These are phyloP conservation scores for Colletotrichum echinochloae DNA, from an alignment of 2,329 filamentous ascomycete genomes.

Conservation along the genomic window DNA sequence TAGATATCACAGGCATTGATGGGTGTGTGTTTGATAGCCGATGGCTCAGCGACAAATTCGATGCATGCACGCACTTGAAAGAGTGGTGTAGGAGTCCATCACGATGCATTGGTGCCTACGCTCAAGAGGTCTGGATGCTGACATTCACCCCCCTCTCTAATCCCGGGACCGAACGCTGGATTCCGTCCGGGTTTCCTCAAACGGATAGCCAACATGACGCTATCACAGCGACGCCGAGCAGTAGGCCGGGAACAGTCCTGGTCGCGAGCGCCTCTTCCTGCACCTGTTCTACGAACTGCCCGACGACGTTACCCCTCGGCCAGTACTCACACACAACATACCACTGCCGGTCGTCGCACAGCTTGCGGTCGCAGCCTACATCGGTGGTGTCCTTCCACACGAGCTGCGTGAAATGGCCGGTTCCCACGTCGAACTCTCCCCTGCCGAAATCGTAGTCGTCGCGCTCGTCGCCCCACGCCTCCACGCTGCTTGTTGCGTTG, in stretches of 20 bases:
- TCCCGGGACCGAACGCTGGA: background rate
- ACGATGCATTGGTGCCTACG: background rate
- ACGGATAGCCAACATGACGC: background rate
- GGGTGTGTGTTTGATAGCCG: background rate
- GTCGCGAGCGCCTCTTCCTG: slow-evolving; percentile 5
- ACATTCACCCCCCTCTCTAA: background rate
- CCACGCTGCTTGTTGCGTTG: slow-evolving; percentile 69
- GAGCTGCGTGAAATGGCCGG: slow-evolving; percentile 80
- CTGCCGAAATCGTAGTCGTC: slow-evolving; percentile 68
- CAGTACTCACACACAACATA: slow-evolving; percentile 79
- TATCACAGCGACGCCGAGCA: background rate
- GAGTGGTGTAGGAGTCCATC: background rate
- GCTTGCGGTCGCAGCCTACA: slow-evolving; percentile 64
- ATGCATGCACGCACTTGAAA: background rate
- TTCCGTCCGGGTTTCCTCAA: background rate
- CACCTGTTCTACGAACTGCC: slow-evolving; percentile 56
- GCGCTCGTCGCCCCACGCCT: slow-evolving; percentile 74
- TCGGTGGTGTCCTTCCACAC: slow-evolving; percentile 75
- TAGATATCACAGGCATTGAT: too few relatives aligned
- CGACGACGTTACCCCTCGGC: slow-evolving; percentile 73
- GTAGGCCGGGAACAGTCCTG: background rate
- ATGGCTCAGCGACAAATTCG: background rate
- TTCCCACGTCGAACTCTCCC: slow-evolving; percentile 67
- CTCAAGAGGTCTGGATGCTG: background rate
- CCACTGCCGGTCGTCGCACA: slow-evolving; percentile 60